Evolutionary conservation across 2,329 filamentous ascomycete species (phyloP), one percentile per base, ranked within the genome.

Genomic region (Sarocladium strictum): DNA sequence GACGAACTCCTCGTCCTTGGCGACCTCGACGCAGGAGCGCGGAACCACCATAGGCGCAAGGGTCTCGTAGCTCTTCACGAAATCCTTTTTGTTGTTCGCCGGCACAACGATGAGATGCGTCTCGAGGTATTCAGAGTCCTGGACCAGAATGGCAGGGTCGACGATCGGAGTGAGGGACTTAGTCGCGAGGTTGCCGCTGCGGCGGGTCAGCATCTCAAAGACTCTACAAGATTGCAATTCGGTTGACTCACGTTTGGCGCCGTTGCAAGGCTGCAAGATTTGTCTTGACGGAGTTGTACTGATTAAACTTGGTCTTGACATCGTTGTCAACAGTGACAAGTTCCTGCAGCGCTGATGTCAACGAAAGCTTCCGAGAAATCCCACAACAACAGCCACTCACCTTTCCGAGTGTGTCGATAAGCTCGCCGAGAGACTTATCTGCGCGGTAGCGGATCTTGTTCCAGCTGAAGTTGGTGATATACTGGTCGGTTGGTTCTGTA

Each of bases 361-460:
- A 7, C 19, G n/a, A 45, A 35, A 55, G 6, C 33, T 51, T 32
- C 37, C 24, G 3, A 9, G 10, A 11, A 14, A 29, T 10, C 15
- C n/a, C 62, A 14, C 63, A 90, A 90, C 5, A 21, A 11, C 15
- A 3, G 27, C 23, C 7, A 5, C n/a, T 5, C 29, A 47, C 43
- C 83, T 96, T 97, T 67, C 96, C 90, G 56, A 99, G 75, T 38
- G 85, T 86, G 69, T 91, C 88, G 63, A 97, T 87, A 57, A 97
- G 78, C 67, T 97, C 93, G 55, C 84, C 81, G 58, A 99, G 81
- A 52, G 93, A 83, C 69, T 93, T 95, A 71, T 99, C 94, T 58
- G 89, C 87, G 64, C 94, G 86, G 72, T 97, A 99, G 69, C 96
- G 94, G 72, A 96, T 90, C 72, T 94, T 97, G 76, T 97, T 97